Conservation (phyloP, 2,329 filamentous ascomycete species). For the Microdochium paspali region DNA sequence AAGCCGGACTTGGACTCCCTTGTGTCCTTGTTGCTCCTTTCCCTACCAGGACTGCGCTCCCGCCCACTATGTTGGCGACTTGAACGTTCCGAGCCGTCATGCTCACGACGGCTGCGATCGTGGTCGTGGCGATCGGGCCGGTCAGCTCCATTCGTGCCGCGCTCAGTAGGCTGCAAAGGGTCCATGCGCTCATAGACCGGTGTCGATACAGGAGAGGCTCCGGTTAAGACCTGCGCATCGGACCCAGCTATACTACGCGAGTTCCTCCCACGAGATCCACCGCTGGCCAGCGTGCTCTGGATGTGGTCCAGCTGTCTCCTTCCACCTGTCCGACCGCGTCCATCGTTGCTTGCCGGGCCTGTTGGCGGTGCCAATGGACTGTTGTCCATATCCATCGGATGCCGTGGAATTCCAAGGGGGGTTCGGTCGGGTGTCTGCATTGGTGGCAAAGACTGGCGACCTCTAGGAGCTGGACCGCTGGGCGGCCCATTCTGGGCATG, state of each 20-base stretch:
- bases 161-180: constrained; percentile 25
- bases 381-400: constrained; percentile 12
- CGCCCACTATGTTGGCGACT: constrained; percentile 37
- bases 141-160: constrained; percentile 21
- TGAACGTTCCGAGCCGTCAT: constrained; percentile 32
- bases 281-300: constrained; percentile 44
- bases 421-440: constrained; percentile 22
- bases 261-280: constrained; percentile 23
- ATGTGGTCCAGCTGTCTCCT: constrained; percentile 49
- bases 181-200: constrained; percentile 40
- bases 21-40: constrained; percentile 27
- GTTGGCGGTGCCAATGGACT: constrained; percentile 20
- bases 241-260: constrained; percentile 38
- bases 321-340: constrained; percentile 27
- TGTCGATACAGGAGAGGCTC: constrained; percentile 40
- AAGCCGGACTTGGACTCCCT: constrained; percentile 17
- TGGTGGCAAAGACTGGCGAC: constrained; percentile 16
- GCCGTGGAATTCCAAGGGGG: constrained; percentile 7
- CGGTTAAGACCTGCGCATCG: constrained; percentile 46
- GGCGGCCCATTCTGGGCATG: constrained; percentile 9
- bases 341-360: constrained; percentile 20
- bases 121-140: constrained; percentile 22
- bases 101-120: constrained; percentile 24
- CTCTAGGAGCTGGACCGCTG: constrained; percentile 12
- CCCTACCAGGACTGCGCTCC: constrained; percentile 36